phyloP scores from a whole-genome alignment of 306 rosid genomes.

The Acacia crassicarpa region DNA sequence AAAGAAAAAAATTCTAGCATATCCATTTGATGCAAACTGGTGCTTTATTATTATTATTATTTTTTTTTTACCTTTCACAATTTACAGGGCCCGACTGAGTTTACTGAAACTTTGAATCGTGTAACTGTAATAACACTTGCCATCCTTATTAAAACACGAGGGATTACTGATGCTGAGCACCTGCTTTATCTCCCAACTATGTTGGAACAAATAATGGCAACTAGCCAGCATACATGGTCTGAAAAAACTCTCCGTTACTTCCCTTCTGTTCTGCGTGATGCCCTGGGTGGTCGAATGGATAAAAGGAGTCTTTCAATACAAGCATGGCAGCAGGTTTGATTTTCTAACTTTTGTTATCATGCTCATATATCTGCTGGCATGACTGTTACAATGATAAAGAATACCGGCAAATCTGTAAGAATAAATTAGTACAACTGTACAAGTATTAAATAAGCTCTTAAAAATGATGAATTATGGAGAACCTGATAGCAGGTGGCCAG shows the following conservation, averaged over 20 bases:
- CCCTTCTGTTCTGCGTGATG: conserved; percentile 83
- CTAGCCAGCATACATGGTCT: conserved; percentile 91
- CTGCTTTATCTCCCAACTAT: conserved; percentile 79
- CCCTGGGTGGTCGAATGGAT: conserved; percentile 70
- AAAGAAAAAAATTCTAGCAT: not conserved
- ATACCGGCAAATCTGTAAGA: not conserved
- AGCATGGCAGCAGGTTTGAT: conserved; percentile 91
- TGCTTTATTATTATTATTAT: conserved; percentile 5
- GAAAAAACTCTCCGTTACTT: conserved; percentile 83
- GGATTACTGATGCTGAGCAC: conserved; percentile 97
- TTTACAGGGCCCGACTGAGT: conserved; percentile 92
- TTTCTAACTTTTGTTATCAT: conserved; percentile 29
- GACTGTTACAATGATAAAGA: conserved; percentile 15
- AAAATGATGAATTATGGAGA: not conserved
- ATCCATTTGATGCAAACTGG: conserved; percentile 23
- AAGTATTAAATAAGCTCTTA: not conserved
- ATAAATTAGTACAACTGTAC: not conserved
- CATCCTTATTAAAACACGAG: conserved; percentile 90
- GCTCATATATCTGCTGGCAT: conserved; percentile 15
- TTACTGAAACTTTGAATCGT: conserved; percentile 91
- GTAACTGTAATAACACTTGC: conserved; percentile 83
- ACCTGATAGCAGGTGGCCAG: not conserved
- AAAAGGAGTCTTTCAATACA: conserved; percentile 80
- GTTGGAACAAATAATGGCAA: conserved; percentile 89
- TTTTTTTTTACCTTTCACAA: conserved; percentile 26